phyloP scores from a whole-genome alignment of 441 rosid genomes.

The Populus hybrid region DNA sequence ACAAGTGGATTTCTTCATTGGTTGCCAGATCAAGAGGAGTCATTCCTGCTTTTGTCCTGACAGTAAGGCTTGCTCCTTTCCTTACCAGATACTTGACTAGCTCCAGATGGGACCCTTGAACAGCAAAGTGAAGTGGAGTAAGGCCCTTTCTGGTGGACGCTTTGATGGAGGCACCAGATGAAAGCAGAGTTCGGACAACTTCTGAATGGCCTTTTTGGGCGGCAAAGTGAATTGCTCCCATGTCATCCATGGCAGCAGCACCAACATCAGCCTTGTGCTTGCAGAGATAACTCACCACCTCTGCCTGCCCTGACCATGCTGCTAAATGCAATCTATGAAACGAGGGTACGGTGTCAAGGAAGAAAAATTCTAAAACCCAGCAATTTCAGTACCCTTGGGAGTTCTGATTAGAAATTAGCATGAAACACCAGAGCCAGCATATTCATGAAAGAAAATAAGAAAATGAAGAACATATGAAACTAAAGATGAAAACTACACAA shows the following conservation, averaged over 20 bases:
- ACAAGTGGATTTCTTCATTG: constrained; percentile 45
- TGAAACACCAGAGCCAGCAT: constrained; percentile 2
- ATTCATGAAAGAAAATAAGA: background rate
- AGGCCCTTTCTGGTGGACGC: constrained; percentile 76
- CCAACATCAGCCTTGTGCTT: constrained; percentile 88
- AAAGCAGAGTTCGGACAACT: constrained; percentile 54
- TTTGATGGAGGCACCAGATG: constrained; percentile 66
- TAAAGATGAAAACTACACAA: background rate
- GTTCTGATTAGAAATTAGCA: background rate
- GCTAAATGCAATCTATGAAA: constrained; percentile 72
- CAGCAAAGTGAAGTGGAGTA: constrained; percentile 83
- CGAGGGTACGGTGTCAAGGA: constrained; percentile 45
- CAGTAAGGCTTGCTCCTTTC: constrained; percentile 66
- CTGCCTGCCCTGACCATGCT: constrained; percentile 87
- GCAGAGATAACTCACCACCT: constrained; percentile 76
- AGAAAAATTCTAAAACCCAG: constrained; percentile 5
- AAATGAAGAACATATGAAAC: background rate
- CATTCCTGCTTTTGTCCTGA: constrained; percentile 74
- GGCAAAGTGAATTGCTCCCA: constrained; percentile 96
- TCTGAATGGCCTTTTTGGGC: constrained; percentile 91
- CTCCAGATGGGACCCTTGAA: constrained; percentile 84
- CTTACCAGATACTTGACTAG: constrained; percentile 65
- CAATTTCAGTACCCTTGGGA: background rate
- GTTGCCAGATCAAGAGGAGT: constrained; percentile 71
- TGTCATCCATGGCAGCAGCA: constrained; percentile 94